Conservation (phyloP, 495 filamentous ascomycete genomes). For the Lophium mytilinum region DNA sequence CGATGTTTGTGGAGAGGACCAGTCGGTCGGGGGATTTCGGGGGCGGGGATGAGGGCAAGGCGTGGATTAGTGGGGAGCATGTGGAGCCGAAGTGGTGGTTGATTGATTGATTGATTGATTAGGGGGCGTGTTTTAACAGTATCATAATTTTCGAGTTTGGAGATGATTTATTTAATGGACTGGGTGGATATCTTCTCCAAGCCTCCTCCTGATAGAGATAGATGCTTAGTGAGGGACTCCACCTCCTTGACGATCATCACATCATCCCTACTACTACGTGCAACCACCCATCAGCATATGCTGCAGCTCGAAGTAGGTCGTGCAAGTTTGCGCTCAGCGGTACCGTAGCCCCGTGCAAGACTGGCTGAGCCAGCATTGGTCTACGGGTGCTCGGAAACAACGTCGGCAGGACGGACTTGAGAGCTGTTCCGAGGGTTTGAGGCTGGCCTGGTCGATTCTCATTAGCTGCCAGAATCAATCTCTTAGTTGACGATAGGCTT, state of each 20-base stretch:
- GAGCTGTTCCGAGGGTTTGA: conserved; percentile 73
- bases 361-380: conserved; percentile 80
- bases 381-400: conserved; percentile 83
- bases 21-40: conserved; percentile 1
- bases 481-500: not conserved
- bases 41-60: not conserved
- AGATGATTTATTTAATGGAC: too few relatives aligned
- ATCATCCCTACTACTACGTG: conserved; percentile 80
- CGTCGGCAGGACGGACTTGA: conserved; percentile 68
- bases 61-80: not conserved
- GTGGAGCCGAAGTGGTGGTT: conserved; percentile 11
- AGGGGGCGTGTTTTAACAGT: too few relatives aligned
- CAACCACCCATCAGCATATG: conserved; percentile 89
- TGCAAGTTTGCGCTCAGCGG: conserved; percentile 78
- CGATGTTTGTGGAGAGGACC: not conserved
- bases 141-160: too few relatives aligned
- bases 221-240: not conserved
- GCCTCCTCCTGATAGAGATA: too few relatives aligned
- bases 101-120: not conserved
- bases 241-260: conserved; percentile 26
- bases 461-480: conserved; percentile 37
- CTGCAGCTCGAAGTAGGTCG: conserved; percentile 69
- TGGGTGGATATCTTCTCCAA: too few relatives aligned
- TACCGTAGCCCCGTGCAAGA: conserved; percentile 79
- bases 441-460: conserved; percentile 45